Percentiles rank a stretch among this genome's conserved stretches.
Conservation (phyloP, 495 filamentous ascomycete species). For the Podospora pseudopauciseta region DNA sequence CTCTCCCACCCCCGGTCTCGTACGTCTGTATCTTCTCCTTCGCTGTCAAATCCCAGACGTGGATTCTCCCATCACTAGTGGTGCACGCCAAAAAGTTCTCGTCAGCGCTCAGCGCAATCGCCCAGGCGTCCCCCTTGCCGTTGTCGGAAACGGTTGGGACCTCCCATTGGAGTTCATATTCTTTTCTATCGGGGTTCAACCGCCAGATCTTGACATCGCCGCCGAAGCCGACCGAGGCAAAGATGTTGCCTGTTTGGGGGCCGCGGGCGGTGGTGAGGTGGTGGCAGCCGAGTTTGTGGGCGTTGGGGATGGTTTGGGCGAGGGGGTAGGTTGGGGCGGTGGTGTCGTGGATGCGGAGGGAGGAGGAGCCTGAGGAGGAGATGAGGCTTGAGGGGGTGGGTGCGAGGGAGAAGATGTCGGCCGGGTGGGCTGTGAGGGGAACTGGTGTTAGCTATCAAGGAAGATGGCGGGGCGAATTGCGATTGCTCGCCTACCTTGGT, state of each 20-base stretch:
- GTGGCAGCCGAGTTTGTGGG: conserved; percentile 84
- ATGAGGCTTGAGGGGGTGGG: conserved; percentile 72
- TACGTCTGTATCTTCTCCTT: conserved; percentile 62
- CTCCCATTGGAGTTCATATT: conserved; percentile 44
- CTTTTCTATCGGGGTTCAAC: conserved; percentile 45
- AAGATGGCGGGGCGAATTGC: conserved; percentile 15
- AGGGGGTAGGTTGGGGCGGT: conserved; percentile 66
- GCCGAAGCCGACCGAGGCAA: conserved; percentile 80
- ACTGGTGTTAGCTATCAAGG: background rate
- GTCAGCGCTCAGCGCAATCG: conserved; percentile 75
- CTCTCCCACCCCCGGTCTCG: conserved; percentile 69
- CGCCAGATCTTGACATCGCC: conserved; percentile 82
- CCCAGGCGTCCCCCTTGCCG: conserved; percentile 69
- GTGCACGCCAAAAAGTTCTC: conserved; percentile 79
- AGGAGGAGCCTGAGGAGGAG: conserved; percentile 77
- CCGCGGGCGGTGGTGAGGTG: conserved; percentile 66
- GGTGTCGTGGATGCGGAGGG: conserved; percentile 72
- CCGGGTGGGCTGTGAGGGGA: conserved; percentile 63
- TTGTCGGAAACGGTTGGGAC: conserved; percentile 39
- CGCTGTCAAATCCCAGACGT: conserved; percentile 72
- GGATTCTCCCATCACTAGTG: conserved; percentile 77
- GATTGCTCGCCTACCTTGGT: conserved; percentile 71
- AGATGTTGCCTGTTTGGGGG: conserved; percentile 55
- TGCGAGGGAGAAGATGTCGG: conserved; percentile 86
- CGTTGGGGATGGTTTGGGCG: conserved; percentile 67